A percentile compares a stretch with the other conserved stretches of the same genome.
Conservation (phyloP, 164 flowering plant genomes). For the Vitis rupestris region DNA sequence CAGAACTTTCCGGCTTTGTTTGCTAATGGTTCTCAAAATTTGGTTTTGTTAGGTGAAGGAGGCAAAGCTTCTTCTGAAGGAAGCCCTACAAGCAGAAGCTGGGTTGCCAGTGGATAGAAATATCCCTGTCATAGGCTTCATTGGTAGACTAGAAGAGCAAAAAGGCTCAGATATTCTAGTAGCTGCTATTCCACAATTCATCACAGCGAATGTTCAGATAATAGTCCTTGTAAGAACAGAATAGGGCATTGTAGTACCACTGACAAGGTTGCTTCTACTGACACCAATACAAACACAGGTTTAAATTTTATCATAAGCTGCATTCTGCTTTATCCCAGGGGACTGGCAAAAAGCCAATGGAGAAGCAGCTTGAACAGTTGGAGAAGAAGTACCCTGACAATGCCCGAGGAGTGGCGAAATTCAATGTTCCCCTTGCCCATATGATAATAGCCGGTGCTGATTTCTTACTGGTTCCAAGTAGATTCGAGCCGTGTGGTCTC, state of each 20-base stretch:
- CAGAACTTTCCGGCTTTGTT: neutral
- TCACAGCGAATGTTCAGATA: conserved; percentile 63
- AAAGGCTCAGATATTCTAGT: conserved; percentile 93
- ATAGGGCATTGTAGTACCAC: neutral
- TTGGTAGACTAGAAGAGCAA: conserved; percentile 95
- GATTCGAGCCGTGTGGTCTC: conserved; percentile 99
- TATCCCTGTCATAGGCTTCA: conserved; percentile 84
- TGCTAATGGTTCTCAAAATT: neutral
- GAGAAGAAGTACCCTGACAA: conserved; percentile 67
- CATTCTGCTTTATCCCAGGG: conserved; percentile 45
- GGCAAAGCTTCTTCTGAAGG: conserved; percentile 78
- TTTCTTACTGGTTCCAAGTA: conserved; percentile 74
- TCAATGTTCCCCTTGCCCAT: conserved; percentile 83
- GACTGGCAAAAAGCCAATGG: conserved; percentile 83
- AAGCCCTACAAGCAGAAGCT: conserved; percentile 86
- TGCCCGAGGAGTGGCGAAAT: conserved; percentile 78
- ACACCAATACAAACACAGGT: neutral
- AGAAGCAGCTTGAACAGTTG: conserved; percentile 69
- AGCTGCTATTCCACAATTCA: conserved; percentile 64
- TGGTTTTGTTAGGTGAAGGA: conserved; percentile 50
- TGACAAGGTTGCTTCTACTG: neutral
- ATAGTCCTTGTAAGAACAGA: conserved; percentile 62
- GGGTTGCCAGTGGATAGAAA: conserved; percentile 78
- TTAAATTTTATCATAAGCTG: neutral
- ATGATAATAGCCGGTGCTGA: conserved; percentile 87